Evolutionary conservation across 2,329 filamentous ascomycete genomes (phyloP).

Genomic region (Hypoxylon sp.): DNA sequence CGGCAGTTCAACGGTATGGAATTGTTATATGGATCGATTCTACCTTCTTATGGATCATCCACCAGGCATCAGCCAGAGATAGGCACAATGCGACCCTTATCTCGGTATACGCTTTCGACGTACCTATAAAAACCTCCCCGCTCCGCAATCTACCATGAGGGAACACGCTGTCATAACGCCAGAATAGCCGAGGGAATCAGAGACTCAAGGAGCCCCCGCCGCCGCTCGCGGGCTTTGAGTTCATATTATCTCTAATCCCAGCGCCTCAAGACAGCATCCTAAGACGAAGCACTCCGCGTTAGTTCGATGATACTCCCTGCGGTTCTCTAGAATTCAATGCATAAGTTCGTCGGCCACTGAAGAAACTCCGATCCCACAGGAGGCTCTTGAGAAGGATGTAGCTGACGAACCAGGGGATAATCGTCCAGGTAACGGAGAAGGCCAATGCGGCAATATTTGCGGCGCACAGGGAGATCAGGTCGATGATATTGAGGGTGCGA

Average conservation of each 20-base stretch:
- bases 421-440: background rate
- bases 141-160: background rate
- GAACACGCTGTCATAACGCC: background rate
- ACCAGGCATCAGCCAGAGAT: background rate
- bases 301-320: background rate
- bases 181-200: background rate
- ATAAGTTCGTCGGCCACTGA: background rate
- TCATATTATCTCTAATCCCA: background rate
- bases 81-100: background rate
- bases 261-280: background rate
- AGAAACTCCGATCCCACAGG: background rate
- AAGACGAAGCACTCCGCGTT: background rate
- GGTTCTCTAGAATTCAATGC: background rate
- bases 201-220: background rate
- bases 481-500: background rate
- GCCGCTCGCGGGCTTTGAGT: background rate
- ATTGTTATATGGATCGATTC: background rate
- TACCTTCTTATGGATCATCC: background rate
- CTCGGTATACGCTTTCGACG: background rate
- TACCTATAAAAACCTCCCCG: background rate
- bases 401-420: background rate
- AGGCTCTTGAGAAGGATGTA: background rate
- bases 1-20: background rate
- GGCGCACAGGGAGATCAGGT: background rate
- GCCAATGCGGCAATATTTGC: background rate